A percentile compares a stretch with the other conserved stretches of the same genome.
Evolutionary conservation across 1,139 yeast species (phyloP).

Genomic region (Taiozyma onychis): DNA sequence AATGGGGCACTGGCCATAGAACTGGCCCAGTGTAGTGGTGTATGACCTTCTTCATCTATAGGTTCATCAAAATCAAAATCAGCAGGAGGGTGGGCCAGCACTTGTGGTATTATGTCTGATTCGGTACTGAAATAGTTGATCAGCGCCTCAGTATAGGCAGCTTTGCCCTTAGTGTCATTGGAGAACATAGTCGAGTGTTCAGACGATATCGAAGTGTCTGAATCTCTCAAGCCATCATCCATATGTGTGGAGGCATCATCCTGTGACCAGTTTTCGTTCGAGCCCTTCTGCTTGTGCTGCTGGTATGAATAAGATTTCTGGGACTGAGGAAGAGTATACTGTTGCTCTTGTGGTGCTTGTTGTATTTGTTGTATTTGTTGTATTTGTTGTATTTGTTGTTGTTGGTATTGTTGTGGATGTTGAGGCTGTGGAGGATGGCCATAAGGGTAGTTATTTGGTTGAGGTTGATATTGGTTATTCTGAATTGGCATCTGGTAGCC

Average conservation of each 20-base stretch:
- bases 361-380: constrained; percentile 12
- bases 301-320: constrained; percentile 18
- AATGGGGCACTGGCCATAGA: constrained; percentile 80
- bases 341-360: constrained; percentile 16
- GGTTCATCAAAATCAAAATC: constrained; percentile 81
- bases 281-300: constrained; percentile 31
- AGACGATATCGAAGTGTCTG: constrained; percentile 37
- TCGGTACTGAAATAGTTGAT: constrained; percentile 67
- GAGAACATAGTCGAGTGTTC: constrained; percentile 23
- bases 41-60: constrained; percentile 93
- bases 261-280: constrained; percentile 33
- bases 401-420: constrained; percentile 18
- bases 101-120: constrained; percentile 66
- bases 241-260: constrained; percentile 27
- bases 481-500: constrained; percentile 1
- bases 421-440: constrained; percentile 6
- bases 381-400: constrained; percentile 18
- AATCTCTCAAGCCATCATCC: constrained; percentile 27
- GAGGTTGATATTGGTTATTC: constrained; percentile 13
- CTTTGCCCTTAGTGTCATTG: constrained; percentile 14
- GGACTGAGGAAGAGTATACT: constrained; percentile 2
- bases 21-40: constrained; percentile 96
- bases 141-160: constrained; percentile 47
- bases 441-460: neutral
- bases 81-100: constrained; percentile 66